These are phyloP conservation scores for Porpolomopsis calyptriformis DNA, from an alignment of 768 basidiomycete genomes.

Conservation along the genomic window DNA sequence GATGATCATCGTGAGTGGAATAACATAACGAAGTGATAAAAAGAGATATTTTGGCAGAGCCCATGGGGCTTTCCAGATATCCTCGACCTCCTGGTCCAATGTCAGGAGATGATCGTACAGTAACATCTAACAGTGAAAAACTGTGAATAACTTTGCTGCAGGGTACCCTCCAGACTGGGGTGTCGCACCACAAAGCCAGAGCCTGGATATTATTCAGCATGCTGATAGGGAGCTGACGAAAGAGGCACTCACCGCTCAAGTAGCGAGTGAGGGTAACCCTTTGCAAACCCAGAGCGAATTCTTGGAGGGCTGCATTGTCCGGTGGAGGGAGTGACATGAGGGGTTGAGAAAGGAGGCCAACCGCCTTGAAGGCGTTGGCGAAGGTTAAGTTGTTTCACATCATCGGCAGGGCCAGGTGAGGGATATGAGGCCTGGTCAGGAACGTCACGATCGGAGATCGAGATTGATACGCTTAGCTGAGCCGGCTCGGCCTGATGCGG, in stretches of 20 bases:
- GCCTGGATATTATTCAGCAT: no score
- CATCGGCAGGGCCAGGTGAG: not conserved
- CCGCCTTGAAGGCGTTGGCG: no score
- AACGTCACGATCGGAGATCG: not conserved
- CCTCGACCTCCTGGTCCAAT: slow-evolving; percentile 1
- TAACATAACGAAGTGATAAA: slow-evolving; percentile 4
- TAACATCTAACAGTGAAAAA: not conserved
- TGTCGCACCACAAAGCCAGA: no score
- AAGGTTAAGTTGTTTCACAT: not conserved
- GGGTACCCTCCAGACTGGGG: no score
- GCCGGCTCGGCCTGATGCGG: no score
- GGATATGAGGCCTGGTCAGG: not conserved
- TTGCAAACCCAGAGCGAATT: not conserved
- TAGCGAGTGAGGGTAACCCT: not conserved
- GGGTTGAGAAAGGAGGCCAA: not conserved
- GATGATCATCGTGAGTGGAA: slow-evolving; percentile 1
- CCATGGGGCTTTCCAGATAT: slow-evolving; percentile 7
- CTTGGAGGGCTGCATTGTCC: not conserved
- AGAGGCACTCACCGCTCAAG: not conserved
- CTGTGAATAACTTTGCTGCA: not conserved
- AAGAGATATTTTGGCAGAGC: slow-evolving; percentile 6
- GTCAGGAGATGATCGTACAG: slow-evolving; percentile 5
- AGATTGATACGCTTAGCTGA: not conserved
- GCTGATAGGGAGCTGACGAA: no score
- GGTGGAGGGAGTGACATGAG: not conserved